These are phyloP conservation scores for Rhinocladiella similis DNA, from an alignment of 2,329 filamentous ascomycete genomes.

Conservation along the genomic window DNA sequence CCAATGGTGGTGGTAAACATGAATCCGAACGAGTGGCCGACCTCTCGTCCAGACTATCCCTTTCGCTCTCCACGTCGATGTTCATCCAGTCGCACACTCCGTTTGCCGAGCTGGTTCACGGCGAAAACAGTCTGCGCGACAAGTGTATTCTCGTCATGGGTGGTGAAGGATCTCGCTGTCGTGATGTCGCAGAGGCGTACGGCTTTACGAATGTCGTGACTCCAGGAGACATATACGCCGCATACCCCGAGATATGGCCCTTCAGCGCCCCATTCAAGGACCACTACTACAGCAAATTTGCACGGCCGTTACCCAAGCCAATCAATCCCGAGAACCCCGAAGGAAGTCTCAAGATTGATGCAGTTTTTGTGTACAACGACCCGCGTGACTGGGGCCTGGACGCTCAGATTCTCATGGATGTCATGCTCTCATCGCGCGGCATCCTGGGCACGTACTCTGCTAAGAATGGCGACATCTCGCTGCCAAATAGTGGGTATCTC, in stretches of 20 bases:
- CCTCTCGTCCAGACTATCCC: slow-evolving; percentile 64
- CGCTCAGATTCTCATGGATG: slow-evolving; percentile 77
- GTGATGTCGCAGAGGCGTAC: slow-evolving; percentile 71
- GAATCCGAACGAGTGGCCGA: slow-evolving; percentile 73
- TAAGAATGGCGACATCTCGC: slow-evolving; percentile 64
- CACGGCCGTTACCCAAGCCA: slow-evolving; percentile 38
- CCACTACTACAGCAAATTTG: slow-evolving; percentile 56
- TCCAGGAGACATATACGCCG: slow-evolving; percentile 76
- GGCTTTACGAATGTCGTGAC: slow-evolving; percentile 82
- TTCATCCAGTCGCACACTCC: slow-evolving; percentile 93
- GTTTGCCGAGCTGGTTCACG: slow-evolving; percentile 69
- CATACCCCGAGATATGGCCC: slow-evolving; percentile 76
- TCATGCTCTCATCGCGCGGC: slow-evolving; percentile 76
- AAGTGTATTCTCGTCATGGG: slow-evolving; percentile 76
- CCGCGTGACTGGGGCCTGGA: slow-evolving; percentile 95
- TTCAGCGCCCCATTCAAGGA: slow-evolving; percentile 69
- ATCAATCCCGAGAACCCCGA: slow-evolving; percentile 41
- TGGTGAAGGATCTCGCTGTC: slow-evolving; percentile 66
- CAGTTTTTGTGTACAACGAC: slow-evolving; percentile 92
- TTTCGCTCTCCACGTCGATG: slow-evolving; percentile 63
- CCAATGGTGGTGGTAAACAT: slow-evolving; percentile 88
- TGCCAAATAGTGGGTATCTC: slow-evolving; percentile 78
- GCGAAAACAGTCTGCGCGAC: slow-evolving; percentile 53
- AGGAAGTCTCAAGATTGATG: slow-evolving; percentile 73
- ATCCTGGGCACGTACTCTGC: slow-evolving; percentile 76